phyloP scores from a whole-genome alignment of 345 rosid species.

The Carallia brachiata region DNA sequence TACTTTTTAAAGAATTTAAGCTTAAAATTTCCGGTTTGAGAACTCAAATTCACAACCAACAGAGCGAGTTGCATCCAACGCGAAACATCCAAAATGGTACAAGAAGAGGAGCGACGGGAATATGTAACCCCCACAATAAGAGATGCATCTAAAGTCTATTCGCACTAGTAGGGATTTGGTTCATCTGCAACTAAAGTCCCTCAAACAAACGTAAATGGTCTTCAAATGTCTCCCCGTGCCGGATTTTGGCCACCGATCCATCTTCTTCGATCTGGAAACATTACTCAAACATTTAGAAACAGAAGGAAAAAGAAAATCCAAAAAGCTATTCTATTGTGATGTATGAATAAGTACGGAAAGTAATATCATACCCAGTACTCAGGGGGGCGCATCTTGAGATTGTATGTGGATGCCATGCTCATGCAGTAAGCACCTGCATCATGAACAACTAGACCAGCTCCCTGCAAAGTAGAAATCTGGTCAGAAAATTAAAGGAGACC shows the following conservation, averaged over 20 bases:
- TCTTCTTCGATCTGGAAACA: constrained; percentile 72
- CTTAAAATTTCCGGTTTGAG: background rate
- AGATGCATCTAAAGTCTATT: background rate
- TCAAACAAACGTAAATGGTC: constrained; percentile 78
- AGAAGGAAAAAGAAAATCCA: background rate
- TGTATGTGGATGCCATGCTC: constrained; percentile 99
- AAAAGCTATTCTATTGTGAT: background rate
- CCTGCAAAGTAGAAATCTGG: constrained; percentile 45
- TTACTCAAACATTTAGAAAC: background rate
- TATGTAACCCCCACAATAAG: background rate
- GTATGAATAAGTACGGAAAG: background rate
- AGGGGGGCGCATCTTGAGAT: constrained; percentile 98
- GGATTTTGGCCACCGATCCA: constrained; percentile 71
- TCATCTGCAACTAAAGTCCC: constrained; percentile 44
- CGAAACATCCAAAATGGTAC: too few species aligned
- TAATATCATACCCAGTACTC: constrained; percentile 81
- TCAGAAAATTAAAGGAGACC: constrained; percentile 13
- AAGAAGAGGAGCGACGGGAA: background rate
- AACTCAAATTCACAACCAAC: background rate
- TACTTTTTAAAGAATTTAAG: too few species aligned
- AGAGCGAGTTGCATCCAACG: background rate
- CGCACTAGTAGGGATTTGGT: background rate
- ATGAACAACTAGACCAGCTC: constrained; percentile 89
- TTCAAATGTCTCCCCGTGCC: constrained; percentile 83
- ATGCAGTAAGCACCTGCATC: constrained; percentile 99